Conservation (phyloP, 2,329 filamentous ascomycete genomes). For the Hyphodiscus sp. region DNA sequence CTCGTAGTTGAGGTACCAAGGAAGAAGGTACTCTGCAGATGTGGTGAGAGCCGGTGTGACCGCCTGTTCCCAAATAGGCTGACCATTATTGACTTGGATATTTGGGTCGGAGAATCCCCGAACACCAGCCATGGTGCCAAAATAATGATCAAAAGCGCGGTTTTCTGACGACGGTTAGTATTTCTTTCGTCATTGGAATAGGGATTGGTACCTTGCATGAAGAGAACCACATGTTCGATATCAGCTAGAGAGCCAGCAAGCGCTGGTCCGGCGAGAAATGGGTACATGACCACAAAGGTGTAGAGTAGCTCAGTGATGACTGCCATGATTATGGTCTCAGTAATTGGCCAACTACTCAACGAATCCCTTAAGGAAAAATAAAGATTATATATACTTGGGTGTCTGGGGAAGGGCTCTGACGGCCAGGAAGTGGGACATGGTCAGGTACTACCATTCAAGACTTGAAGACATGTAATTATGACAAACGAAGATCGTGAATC, state of each 20-base stretch:
- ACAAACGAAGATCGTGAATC: not conserved
- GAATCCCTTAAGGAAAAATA: not conserved
- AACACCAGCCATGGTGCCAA: conserved; percentile 49
- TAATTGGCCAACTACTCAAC: not conserved
- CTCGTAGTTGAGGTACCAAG: conserved; percentile 49
- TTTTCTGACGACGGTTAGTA: conserved; percentile 11
- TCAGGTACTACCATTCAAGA: not conserved
- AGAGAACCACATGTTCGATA: conserved; percentile 50
- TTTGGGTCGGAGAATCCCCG: conserved; percentile 51
- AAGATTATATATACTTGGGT: not conserved
- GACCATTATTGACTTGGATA: conserved; percentile 38
- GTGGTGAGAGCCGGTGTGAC: conserved; percentile 27
- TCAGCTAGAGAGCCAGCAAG: conserved; percentile 37
- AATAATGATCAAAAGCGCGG: conserved; percentile 33
- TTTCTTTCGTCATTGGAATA: conserved; percentile 30
- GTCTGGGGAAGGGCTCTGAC: not conserved
- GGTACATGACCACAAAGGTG: conserved; percentile 14
- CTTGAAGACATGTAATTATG: not conserved
- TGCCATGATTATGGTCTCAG: conserved; percentile 12
- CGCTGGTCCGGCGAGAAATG: conserved; percentile 10
- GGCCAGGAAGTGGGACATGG: not conserved
- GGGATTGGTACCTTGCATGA: conserved; percentile 42
- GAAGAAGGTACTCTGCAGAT: conserved; percentile 39
- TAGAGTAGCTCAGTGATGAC: conserved; percentile 5
- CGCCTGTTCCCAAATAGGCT: conserved; percentile 17